Base-by-base conservation (phyloP, 768 basidiomycete genomes). In the Agrocybe pediades region DNA sequence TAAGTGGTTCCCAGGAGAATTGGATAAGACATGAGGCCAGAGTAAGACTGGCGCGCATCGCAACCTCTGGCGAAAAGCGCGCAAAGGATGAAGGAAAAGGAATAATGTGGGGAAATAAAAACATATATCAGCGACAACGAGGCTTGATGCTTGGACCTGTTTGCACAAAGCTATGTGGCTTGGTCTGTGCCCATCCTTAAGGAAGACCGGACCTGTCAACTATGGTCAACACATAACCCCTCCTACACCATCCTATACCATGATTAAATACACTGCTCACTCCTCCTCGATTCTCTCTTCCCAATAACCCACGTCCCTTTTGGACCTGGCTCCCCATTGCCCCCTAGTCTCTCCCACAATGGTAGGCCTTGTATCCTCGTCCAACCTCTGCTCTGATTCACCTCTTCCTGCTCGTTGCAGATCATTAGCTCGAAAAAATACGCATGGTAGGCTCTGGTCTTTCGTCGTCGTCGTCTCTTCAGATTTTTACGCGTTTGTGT, bases 391-490 rank as follows among this genome's bases (percentile, higher is more conserved):
- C 20, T 17, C 17, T 29, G 19, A 25, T 46, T 29, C 26, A 8
- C 53, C 41, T 46, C 30, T 26, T 26, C 53, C 17, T 27, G 25
- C 43, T 60, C 58, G 26, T 55, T 49, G n/a, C 51, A 89, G 88
- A 78, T 89, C 65, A 77, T 90, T 68, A 83, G 80, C 66, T 79
- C 78, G 67, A 88, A 85, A 74, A 92, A 91, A 77, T 92, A 89
- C 67, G 89, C 89, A 59, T 92, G 89, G 88, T 90, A 67, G 27
- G 86, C 61, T 6, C 8, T 53, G 44, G n/a, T 57, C 29, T 46
- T 13, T 39, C 41, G 44, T 51, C n/a, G 41, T 53, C 43, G 20
- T 51, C 36, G 42, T 44, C 52, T 53, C 55, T 49, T 54, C 44
- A 24, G 3, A 42, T 52, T 55, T 51, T 40, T 53, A 51, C 50